Conservation (phyloP, 352 stramenopile genomes). For the Globisporangium nodosum region DNA sequence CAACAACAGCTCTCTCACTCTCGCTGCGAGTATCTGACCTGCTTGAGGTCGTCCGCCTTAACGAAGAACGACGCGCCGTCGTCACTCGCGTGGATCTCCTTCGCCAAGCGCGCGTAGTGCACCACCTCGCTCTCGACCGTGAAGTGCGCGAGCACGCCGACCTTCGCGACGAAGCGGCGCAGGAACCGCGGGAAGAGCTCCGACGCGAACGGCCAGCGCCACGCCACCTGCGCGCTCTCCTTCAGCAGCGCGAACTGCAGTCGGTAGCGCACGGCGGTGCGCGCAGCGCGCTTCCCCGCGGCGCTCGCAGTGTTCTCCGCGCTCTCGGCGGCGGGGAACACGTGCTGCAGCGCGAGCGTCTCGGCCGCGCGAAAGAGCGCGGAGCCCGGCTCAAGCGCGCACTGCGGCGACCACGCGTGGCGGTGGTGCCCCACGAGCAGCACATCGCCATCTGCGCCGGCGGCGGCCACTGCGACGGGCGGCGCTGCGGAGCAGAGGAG, state of each 20-base stretch:
- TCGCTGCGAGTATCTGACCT: conserved; percentile 21
- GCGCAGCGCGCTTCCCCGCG: conserved; percentile 21
- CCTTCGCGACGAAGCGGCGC: conserved; percentile 39
- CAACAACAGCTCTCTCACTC: no score
- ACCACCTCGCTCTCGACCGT: conserved; percentile 65
- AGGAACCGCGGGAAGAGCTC: conserved; percentile 37
- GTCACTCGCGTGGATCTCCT: conserved; percentile 31
- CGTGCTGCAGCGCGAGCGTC: conserved; percentile 29
- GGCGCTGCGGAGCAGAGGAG: conserved; percentile 23
- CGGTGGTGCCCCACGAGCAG: conserved; percentile 56
- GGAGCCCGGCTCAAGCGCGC: conserved; percentile 18
- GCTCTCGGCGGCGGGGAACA: conserved; percentile 20
- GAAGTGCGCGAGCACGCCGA: conserved; percentile 51
- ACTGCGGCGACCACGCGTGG: conserved; percentile 54
- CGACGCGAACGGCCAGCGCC: conserved; percentile 36
- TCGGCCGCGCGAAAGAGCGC: conserved; percentile 28
- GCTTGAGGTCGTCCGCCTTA: conserved; percentile 55
- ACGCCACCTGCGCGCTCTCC: conserved; percentile 30
- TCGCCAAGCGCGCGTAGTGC: conserved; percentile 61
- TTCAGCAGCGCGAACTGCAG: conserved; percentile 69
- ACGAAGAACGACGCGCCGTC: conserved; percentile 36
- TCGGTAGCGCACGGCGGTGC: conserved; percentile 53
- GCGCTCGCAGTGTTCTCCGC: neutral
- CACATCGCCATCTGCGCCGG: neutral
- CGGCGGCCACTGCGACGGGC: neutral